A percentile compares a stretch with the other conserved stretches of the same genome.
Conservation (phyloP, 345 rosid genomes). For the Eucalyptus erythrocorys region DNA sequence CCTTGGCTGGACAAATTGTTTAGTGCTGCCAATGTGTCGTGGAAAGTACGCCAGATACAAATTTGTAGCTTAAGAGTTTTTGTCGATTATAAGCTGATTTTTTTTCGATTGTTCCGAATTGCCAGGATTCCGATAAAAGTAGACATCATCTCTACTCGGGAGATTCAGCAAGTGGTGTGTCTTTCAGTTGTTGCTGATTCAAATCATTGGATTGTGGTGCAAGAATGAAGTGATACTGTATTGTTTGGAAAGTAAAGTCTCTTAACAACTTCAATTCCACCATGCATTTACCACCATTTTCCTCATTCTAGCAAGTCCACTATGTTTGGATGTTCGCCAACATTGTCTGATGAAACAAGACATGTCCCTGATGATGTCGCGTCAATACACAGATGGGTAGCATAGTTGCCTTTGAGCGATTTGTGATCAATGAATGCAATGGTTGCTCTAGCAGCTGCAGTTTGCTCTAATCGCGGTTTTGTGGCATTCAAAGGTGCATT, state of each 20-base stretch:
- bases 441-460: background rate
- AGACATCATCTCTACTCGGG: too few species aligned
- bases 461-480: background rate
- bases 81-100: background rate
- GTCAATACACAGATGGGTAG: background rate
- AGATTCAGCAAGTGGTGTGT: background rate
- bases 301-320: background rate
- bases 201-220: background rate
- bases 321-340: background rate
- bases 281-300: background rate
- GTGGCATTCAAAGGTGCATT: background rate
- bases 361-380: background rate
- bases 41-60: background rate
- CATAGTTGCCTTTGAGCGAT: background rate
- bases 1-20: background rate
- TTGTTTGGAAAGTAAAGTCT: background rate
- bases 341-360: background rate
- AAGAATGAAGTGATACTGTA: background rate
- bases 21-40: background rate
- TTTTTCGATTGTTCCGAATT: background rate
- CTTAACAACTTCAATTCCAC: background rate
- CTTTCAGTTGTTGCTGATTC: background rate
- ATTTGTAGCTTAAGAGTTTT: background rate
- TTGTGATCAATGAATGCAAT: background rate
- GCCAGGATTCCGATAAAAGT: background rate